A percentile compares a stretch with the other conserved stretches of the same genome.
phyloP scores from a whole-genome alignment of 192 early-diverging fungal species.

The Martensiomyces pterosporus region DNA sequence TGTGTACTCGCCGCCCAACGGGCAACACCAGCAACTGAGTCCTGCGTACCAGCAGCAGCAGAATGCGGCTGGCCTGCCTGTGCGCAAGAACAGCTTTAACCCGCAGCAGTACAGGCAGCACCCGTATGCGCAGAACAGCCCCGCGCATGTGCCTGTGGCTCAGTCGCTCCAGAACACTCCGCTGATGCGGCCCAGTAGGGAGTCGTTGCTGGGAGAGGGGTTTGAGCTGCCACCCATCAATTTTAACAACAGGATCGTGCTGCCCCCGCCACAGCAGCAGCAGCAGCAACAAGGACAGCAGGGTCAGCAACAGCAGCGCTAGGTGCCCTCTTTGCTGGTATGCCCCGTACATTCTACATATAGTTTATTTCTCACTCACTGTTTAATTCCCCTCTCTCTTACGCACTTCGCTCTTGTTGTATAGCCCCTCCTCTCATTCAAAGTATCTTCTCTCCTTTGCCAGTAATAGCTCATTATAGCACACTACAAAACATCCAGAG shows the following conservation, averaged over 20 bases:
- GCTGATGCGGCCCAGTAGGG: conserved; percentile 29
- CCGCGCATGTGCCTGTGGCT: not conserved
- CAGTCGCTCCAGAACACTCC: conserved; percentile 42
- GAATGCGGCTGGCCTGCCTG: not conserved
- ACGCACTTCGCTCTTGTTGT: no score
- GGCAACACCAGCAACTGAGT: conserved; percentile 3
- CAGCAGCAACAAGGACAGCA: not conserved
- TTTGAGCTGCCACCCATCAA: conserved; percentile 19
- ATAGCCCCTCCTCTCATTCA: no score
- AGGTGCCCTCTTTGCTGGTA: no score
- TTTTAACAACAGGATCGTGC: not conserved
- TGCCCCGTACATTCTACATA: no score
- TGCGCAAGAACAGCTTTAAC: not conserved
- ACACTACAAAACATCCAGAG: no score
- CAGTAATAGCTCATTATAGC: no score
- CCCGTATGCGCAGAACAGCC: conserved; percentile 4
- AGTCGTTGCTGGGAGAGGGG: conserved; percentile 6
- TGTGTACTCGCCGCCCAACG: not conserved
- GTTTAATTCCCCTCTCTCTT: no score
- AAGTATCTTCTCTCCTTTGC: no score
- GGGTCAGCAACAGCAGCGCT: not conserved
- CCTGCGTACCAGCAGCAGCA: not conserved
- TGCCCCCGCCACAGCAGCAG: not conserved
- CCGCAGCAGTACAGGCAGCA: not conserved
- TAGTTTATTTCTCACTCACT: no score